A percentile compares a stretch with the other conserved stretches of the same genome.
phyloP scores from a whole-genome alignment of 1,139 yeast genomes.

The Debaryomyces sp. region DNA sequence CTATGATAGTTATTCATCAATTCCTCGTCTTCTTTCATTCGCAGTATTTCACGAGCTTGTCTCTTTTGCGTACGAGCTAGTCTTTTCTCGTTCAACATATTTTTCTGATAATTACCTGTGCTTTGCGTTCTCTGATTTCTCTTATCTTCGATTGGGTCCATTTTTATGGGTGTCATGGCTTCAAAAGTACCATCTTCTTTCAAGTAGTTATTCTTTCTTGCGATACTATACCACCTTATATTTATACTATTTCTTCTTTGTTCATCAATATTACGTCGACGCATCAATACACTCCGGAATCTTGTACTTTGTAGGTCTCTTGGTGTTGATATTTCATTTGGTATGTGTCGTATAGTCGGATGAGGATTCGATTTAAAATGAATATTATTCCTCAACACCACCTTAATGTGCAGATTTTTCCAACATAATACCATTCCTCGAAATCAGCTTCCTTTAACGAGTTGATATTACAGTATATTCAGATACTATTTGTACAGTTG shows the following conservation, averaged over 20 bases:
- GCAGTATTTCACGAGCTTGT: constrained; percentile 4
- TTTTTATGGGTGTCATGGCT: background rate
- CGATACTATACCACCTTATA: background rate
- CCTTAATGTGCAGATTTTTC: background rate
- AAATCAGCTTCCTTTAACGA: background rate
- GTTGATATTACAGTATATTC: background rate
- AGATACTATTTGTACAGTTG: background rate
- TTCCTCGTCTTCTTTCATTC: constrained; percentile 12
- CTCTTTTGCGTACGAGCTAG: constrained; percentile 1
- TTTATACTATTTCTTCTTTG: background rate
- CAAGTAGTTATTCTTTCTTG: constrained; percentile 1
- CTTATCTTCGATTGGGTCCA: background rate
- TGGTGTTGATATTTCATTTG: background rate
- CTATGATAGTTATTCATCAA: constrained; percentile 18
- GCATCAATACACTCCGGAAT: background rate
- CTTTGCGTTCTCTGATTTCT: background rate
- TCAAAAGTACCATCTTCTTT: background rate
- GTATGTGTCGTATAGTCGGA: background rate
- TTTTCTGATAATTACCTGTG: background rate
- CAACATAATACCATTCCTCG: constrained; percentile 1
- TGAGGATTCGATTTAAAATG: constrained; percentile 1
- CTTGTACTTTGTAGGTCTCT: background rate
- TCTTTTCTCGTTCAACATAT: background rate
- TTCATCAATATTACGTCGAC: background rate
- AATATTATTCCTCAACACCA: background rate